Evolutionary conservation across 768 basidiomycete species (phyloP).

Genomic region (Phylloporus sp.): DNA sequence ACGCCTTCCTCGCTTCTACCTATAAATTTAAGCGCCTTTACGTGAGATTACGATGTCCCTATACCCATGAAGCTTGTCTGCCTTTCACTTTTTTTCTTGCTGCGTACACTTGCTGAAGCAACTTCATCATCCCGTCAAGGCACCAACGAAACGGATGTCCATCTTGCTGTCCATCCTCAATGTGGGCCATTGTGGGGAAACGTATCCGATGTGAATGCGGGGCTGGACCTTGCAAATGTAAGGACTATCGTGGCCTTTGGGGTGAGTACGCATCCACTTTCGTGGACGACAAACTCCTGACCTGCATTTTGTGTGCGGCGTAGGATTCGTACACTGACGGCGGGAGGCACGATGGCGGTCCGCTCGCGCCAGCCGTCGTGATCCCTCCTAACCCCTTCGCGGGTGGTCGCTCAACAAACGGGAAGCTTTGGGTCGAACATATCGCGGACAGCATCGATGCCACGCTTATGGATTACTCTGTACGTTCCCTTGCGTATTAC

Average conservation of each 20-base stretch:
- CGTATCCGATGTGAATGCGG: constrained; percentile 47
- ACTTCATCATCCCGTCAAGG: constrained; percentile 7
- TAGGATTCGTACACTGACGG: constrained; percentile 53
- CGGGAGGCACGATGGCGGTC: constrained; percentile 43
- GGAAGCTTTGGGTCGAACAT: constrained; percentile 47
- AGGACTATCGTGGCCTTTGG: constrained; percentile 54
- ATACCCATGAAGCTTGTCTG: background rate
- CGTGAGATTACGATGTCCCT: background rate
- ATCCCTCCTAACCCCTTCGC: constrained; percentile 42
- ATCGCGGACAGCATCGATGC: constrained; percentile 40
- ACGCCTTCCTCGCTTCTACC: background rate
- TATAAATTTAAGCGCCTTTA: background rate
- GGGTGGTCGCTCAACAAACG: constrained; percentile 50
- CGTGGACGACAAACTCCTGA: background rate
- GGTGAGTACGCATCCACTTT: constrained; percentile 25
- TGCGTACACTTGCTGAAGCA: constrained; percentile 8
- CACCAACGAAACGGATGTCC: constrained; percentile 22
- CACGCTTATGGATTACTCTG: constrained; percentile 48
- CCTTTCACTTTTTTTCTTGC: background rate
- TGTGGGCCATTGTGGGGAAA: constrained; percentile 42
- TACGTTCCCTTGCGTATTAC: constrained; percentile 18
- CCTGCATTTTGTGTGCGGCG: background rate
- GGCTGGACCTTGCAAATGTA: constrained; percentile 34
- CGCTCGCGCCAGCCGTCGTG: constrained; percentile 39
- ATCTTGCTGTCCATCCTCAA: constrained; percentile 43